Conservation (phyloP, 306 rosid species). For the Aeschynomene evenia region DNA sequence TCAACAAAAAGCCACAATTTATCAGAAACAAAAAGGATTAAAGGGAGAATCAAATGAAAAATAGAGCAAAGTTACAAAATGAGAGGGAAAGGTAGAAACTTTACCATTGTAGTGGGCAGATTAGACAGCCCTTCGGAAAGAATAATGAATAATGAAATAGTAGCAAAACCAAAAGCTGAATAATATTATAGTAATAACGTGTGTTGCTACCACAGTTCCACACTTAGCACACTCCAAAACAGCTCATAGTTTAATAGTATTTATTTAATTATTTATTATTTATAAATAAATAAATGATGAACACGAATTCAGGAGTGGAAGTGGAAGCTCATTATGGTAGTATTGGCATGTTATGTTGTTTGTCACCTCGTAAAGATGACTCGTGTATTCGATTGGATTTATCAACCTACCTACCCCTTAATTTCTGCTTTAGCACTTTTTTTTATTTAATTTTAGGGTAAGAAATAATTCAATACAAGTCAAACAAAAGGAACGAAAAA, state of each 20-base stretch:
- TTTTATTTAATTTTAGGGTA: not conserved
- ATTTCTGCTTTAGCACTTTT: not conserved
- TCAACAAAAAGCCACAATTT: not conserved
- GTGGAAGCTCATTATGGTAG: not conserved
- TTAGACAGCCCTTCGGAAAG: not conserved
- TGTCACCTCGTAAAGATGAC: slow-evolving; percentile 14
- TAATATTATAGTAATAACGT: not conserved
- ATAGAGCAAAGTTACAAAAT: not conserved
- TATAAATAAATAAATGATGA: not conserved
- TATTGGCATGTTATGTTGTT: not conserved
- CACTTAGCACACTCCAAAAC: not conserved
- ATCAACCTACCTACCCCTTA: not conserved
- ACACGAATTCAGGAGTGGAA: not conserved
- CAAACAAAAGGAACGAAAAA: too few relatives aligned
- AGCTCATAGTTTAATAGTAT: not conserved
- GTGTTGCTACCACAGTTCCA: not conserved
- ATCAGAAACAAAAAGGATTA: not conserved
- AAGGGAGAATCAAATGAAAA: not conserved
- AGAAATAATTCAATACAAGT: not conserved
- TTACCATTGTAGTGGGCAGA: slow-evolving; percentile 34
- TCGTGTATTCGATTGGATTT: slow-evolving; percentile 26
- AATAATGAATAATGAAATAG: not conserved
- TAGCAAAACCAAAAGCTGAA: not conserved
- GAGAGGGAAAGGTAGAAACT: not conserved
- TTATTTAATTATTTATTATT: too few relatives aligned